Evolutionary conservation across 148 eudicot genomes (phyloP).

Genomic region (Rhododendron mucronatum): DNA sequence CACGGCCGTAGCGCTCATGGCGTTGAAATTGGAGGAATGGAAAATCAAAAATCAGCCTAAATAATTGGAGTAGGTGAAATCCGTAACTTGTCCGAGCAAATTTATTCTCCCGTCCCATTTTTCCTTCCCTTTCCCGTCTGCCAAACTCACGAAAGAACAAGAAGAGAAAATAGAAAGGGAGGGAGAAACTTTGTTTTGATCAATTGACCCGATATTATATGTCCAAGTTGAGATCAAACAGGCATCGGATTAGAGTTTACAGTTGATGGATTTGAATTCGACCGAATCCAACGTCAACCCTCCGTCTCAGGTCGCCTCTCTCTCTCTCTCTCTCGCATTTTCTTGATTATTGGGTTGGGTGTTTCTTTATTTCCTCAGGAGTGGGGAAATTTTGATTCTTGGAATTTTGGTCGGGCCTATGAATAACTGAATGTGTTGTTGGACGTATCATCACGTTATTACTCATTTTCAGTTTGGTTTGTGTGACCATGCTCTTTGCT

Average conservation of each 20-base stretch:
- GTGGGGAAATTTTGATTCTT: not conserved
- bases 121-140: not conserved
- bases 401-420: not conserved
- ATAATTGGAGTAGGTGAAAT: too few relatives aligned
- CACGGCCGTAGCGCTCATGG: not conserved
- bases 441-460: not conserved
- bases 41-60: not conserved
- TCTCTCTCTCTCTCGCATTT: not conserved
- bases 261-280: not conserved
- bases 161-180: not conserved
- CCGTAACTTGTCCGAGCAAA: not conserved
- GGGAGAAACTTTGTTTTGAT: not conserved
- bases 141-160: not conserved
- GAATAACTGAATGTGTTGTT: not conserved
- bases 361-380: not conserved
- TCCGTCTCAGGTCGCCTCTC: conserved; percentile 4
- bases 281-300: not conserved
- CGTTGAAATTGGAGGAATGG: not conserved
- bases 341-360: not conserved
- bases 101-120: not conserved
- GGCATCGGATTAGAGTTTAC: not conserved
- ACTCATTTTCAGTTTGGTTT: not conserved
- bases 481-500: not conserved
- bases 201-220: not conserved
- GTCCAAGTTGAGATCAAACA: not conserved